phyloP scores from a whole-genome alignment of 306 rosid genomes.

The Amphicarpaea edgeworthii region DNA sequence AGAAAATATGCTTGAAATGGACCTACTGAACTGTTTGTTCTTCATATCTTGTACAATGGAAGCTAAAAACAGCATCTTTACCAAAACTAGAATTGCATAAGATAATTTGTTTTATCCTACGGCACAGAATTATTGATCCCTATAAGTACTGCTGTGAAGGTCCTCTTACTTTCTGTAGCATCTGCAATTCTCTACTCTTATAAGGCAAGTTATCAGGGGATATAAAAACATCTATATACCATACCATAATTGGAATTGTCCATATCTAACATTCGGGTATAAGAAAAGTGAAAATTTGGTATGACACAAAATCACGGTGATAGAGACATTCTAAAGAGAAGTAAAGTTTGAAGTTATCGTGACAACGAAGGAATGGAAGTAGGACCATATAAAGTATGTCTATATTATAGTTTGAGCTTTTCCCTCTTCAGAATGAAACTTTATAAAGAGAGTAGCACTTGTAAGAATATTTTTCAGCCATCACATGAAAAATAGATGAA shows the following conservation, averaged over 20 bases:
- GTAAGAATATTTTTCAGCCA: neutral
- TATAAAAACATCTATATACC: neutral
- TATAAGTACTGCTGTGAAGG: neutral
- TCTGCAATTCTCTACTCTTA: conserved; percentile 36
- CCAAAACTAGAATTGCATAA: neutral
- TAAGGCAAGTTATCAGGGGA: conserved; percentile 17
- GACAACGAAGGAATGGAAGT: conserved; percentile 41
- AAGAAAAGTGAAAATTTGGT: conserved; percentile 27
- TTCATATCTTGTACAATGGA: conserved; percentile 32
- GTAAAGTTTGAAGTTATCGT: conserved; percentile 33
- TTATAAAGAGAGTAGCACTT: neutral
- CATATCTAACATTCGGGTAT: conserved; percentile 31
- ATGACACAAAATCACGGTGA: conserved; percentile 28
- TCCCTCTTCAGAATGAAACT: neutral
- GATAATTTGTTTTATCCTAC: conserved; percentile 17
- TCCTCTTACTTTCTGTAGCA: conserved; percentile 11
- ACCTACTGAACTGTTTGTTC: conserved; percentile 24
- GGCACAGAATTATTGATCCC: neutral
- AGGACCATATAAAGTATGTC: conserved; percentile 23
- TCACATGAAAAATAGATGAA: conserved; percentile 8
- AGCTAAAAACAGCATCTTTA: conserved; percentile 8
- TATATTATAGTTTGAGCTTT: conserved; percentile 4
- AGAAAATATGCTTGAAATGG: conserved; percentile 23
- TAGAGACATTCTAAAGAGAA: conserved; percentile 39
- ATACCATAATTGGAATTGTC: conserved; percentile 37